Base-by-base conservation (phyloP, 1,284 basidiomycete species). In the Tausonia pullulans region DNA sequence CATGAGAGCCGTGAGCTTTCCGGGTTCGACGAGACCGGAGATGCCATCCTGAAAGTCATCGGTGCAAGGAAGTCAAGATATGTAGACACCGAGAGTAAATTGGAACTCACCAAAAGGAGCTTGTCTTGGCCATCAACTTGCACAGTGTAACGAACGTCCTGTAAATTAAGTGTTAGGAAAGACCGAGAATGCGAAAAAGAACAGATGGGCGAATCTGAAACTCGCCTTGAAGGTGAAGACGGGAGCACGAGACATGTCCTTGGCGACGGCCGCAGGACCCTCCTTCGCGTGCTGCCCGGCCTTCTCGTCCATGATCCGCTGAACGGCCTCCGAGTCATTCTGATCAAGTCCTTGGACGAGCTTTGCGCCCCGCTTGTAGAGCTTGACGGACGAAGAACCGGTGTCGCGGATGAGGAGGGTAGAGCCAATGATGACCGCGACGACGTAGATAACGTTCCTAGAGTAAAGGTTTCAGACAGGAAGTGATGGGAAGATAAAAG, bases 21-120 rank as follows among this genome's bases (percentile, higher is more conserved):
- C 80, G 0, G 80, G 79, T 70, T 78, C 77, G 71, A 79, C 78
- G 69, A 77, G 80, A 0, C 81, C 81, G 49, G 72, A 78, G 16
- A 82, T 76, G 52, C 77, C 72, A 69, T 80, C 73, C 60, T 77
- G 76, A 58, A 72, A 69, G 64, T 76, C 73, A 45, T 77, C 77
- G 27, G 27, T 27, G 27, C 27, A 27, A 27, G 27, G 27, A 27
- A 27, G 27, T 27, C 27, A 27, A 27, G 27, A 27, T 27, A 27
- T 27, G 27, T 27, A 27, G 27, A 27, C 27, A 27, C 27, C 27
- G 27, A 27, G 27, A 27, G 27, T 27, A 27, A 27, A 27, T 27
- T 27, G 27, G 27, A 27, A 27, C 27, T 27, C 27, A 27, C 27
- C 27, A 27, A 27, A 27, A 27, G 27, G 27, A 74, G 71, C 50